Evolutionary conservation across 768 basidiomycete species (phyloP).

Genomic region (Leucosporidium yakuticum): DNA sequence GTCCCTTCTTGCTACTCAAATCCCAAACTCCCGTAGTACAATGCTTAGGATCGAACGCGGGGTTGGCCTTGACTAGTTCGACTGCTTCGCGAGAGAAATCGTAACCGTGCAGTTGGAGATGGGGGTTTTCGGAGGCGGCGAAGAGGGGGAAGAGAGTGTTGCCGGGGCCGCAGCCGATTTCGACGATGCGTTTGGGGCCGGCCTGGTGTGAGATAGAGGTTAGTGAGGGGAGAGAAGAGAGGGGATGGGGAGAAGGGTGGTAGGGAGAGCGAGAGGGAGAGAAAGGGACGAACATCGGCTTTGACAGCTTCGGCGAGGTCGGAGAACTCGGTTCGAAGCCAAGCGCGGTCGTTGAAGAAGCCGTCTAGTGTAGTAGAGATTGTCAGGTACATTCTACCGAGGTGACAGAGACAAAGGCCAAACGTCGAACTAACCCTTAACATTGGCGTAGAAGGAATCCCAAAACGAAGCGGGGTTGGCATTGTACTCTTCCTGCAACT

Average conservation of each 20-base stretch:
- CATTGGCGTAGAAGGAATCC: conserved; percentile 88
- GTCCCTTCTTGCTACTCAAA: conserved; percentile 57
- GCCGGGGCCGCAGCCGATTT: conserved; percentile 90
- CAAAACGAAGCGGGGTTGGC: conserved; percentile 49
- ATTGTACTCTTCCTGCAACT: conserved; percentile 54
- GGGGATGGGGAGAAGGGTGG: too few relatives aligned
- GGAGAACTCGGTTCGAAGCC: conserved; percentile 92
- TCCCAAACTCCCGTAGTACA: conserved; percentile 82
- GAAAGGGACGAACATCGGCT: conserved; percentile 53
- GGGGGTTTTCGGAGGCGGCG: conserved; percentile 71
- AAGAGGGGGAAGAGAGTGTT: conserved; percentile 88
- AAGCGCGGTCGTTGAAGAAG: conserved; percentile 92
- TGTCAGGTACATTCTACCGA: background rate
- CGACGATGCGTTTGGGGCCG: conserved; percentile 67
- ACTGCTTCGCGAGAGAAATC: conserved; percentile 88
- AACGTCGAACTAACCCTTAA: conserved; percentile 45
- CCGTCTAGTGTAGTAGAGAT: conserved; percentile 49
- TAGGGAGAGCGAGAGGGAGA: too few relatives aligned
- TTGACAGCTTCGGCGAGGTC: conserved; percentile 69
- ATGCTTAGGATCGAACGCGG: conserved; percentile 40
- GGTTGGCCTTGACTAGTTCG: conserved; percentile 63
- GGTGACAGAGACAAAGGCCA: too few relatives aligned
- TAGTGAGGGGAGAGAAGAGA: background rate
- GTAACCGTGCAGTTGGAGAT: conserved; percentile 67
- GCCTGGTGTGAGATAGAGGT: conserved; percentile 50